Conservation (phyloP, 2,329 filamentous ascomycete species). For the Paraconiothyrium sp. region DNA sequence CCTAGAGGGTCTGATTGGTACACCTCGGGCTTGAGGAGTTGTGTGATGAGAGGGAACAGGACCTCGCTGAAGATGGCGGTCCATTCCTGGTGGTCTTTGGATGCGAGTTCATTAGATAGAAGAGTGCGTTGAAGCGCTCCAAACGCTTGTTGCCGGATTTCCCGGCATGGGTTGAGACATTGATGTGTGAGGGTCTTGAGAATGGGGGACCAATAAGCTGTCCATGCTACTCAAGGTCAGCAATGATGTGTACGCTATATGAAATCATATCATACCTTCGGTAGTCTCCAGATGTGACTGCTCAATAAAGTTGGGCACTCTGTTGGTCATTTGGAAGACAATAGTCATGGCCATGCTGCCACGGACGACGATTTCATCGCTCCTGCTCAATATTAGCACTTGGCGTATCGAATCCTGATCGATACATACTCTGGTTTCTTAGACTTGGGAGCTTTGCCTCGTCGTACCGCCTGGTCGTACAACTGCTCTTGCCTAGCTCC, state of each 20-base stretch:
- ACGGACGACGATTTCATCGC: constrained; percentile 77
- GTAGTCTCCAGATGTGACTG: constrained; percentile 90
- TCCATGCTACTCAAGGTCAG: constrained; percentile 74
- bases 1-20: constrained; percentile 90
- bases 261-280: constrained; percentile 69
- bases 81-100: constrained; percentile 89
- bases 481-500: constrained; percentile 76
- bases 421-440: constrained; percentile 64
- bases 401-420: not conserved
- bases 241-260: not conserved
- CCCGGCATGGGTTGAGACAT: constrained; percentile 92
- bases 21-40: constrained; percentile 91
- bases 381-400: constrained; percentile 54
- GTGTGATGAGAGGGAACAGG: constrained; percentile 87
- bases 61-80: constrained; percentile 94
- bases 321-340: constrained; percentile 81
- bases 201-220: constrained; percentile 96
- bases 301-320: constrained; percentile 86
- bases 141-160: constrained; percentile 89
- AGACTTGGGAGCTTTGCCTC: constrained; percentile 62
- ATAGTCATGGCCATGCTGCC: constrained; percentile 83
- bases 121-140: constrained; percentile 85
- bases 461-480: constrained; percentile 64
- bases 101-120: constrained; percentile 83
- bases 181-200: constrained; percentile 88